Evolutionary conservation across 805 yeast species (phyloP).

Genomic region (Pichia occidentalis): DNA sequence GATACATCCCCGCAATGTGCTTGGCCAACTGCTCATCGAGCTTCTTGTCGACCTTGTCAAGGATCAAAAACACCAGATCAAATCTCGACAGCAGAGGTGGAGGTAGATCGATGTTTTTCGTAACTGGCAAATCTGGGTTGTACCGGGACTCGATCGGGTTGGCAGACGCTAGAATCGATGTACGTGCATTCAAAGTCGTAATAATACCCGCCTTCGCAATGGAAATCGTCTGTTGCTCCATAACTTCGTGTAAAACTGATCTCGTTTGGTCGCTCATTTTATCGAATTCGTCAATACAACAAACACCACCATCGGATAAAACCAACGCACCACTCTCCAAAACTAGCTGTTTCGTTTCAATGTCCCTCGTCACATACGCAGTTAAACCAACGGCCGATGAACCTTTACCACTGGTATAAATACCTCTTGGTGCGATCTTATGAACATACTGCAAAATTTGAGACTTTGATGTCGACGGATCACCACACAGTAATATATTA

Average conservation of each 20-base stretch:
- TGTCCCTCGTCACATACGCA: slow-evolving; percentile 91
- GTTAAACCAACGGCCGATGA: slow-evolving; percentile 99
- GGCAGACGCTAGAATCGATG: slow-evolving; percentile 93
- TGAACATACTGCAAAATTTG: slow-evolving; percentile 93
- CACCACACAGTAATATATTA: slow-evolving; percentile 89
- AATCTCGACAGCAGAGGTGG: slow-evolving; percentile 94
- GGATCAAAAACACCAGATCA: slow-evolving; percentile 84
- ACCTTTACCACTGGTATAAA: slow-evolving; percentile 97
- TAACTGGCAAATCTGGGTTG: slow-evolving; percentile 91
- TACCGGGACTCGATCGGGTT: slow-evolving; percentile 95
- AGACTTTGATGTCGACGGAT: slow-evolving; percentile 96
- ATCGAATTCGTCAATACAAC: slow-evolving; percentile 98
- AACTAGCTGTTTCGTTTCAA: slow-evolving; percentile 88
- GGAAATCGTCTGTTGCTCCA: slow-evolving; percentile 98
- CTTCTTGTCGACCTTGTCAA: slow-evolving; percentile 86
- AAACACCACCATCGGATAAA: slow-evolving; percentile 94
- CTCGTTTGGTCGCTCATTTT: slow-evolving; percentile 94
- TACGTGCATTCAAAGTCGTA: slow-evolving; percentile 93
- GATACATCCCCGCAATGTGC: slow-evolving; percentile 85
- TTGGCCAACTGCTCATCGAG: slow-evolving; percentile 81
- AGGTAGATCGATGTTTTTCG: slow-evolving; percentile 91
- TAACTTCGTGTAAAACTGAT: slow-evolving; percentile 94
- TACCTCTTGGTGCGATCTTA: slow-evolving; percentile 96
- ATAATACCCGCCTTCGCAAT: slow-evolving; percentile 98
- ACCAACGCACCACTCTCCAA: slow-evolving; percentile 95